phyloP scores from a whole-genome alignment of 2,329 filamentous ascomycete species.

The Fusarium humuli region DNA sequence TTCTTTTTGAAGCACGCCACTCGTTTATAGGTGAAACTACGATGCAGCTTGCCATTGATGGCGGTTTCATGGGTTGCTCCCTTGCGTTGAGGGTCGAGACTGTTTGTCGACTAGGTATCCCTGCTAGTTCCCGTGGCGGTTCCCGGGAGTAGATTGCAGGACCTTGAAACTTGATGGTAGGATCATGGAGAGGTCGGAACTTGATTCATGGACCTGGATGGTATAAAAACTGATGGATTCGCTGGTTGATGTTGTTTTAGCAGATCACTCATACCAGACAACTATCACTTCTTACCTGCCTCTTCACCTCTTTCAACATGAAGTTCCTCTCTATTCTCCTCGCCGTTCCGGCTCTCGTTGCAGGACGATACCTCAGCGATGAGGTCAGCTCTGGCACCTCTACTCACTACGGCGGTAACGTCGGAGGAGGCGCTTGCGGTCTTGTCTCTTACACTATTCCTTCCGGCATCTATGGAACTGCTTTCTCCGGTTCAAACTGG shows the following conservation, averaged over 20 bases:
- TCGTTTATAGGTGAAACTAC: not conserved
- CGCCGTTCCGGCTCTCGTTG: constrained; percentile 38
- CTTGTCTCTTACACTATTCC: constrained; percentile 73
- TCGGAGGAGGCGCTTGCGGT: constrained; percentile 70
- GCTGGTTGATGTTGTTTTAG: not conserved
- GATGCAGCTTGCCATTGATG: not conserved
- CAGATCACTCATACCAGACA: not conserved
- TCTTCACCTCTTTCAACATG: constrained; percentile 25
- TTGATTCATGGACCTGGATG: not conserved
- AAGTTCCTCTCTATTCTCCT: constrained; percentile 39
- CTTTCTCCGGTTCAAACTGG: constrained; percentile 70
- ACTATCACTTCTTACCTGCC: not conserved
- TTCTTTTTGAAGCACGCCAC: not conserved
- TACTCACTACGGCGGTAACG: constrained; percentile 67
- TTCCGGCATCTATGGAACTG: constrained; percentile 68
- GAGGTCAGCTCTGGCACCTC: constrained; percentile 38
- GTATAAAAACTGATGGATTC: constrained; percentile 4
- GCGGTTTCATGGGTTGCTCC: constrained; percentile 9
- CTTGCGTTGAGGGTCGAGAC: constrained; percentile 5
- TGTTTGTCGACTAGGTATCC: not conserved
- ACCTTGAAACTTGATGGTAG: not conserved
- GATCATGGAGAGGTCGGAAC: not conserved
- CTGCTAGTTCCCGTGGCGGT: constrained; percentile 28
- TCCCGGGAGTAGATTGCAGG: constrained; percentile 14
- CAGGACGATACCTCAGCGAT: constrained; percentile 24